These are phyloP conservation scores for Pichia sp. DNA, from an alignment of 1,139 yeast genomes.

Conservation along the genomic window DNA sequence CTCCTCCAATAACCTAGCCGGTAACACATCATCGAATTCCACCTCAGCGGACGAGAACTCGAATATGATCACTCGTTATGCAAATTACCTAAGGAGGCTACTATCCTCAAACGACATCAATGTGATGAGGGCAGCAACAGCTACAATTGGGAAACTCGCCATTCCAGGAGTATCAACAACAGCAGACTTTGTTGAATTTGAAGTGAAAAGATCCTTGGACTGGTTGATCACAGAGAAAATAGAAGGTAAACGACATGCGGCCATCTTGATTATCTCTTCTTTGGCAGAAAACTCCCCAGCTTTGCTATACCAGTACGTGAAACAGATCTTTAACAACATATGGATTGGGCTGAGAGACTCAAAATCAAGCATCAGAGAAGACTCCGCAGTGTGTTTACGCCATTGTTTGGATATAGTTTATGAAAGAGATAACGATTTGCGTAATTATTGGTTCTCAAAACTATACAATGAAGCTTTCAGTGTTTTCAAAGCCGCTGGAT, in stretches of 20 bases:
- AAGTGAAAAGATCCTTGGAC: conserved; percentile 84
- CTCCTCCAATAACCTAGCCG: conserved; percentile 8
- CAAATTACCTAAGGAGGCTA: conserved; percentile 77
- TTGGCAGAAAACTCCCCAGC: conserved; percentile 88
- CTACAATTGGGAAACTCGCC: conserved; percentile 82
- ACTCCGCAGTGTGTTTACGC: conserved; percentile 78
- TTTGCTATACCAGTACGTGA: conserved; percentile 69
- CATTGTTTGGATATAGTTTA: conserved; percentile 75
- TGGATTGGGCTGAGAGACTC: conserved; percentile 87
- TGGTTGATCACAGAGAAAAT: conserved; percentile 81
- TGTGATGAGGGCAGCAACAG: conserved; percentile 83
- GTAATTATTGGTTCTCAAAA: conserved; percentile 69
- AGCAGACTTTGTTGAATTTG: conserved; percentile 89
- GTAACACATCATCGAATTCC: conserved; percentile 22
- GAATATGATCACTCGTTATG: conserved; percentile 84
- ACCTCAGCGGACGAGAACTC: conserved; percentile 70
- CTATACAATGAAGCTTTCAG: conserved; percentile 39
- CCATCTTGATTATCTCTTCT: conserved; percentile 77
- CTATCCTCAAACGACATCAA: conserved; percentile 79
- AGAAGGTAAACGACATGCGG: conserved; percentile 85
- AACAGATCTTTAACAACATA: conserved; percentile 72
- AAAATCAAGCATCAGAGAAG: conserved; percentile 68
- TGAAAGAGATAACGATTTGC: conserved; percentile 68
- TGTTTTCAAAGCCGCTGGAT: conserved; percentile 25
- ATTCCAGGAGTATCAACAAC: conserved; percentile 85